Evolutionary conservation across 805 yeast genomes (phyloP), one percentile per base, ranked within the genome.

Genomic region (Brettanomyces anomalus): DNA sequence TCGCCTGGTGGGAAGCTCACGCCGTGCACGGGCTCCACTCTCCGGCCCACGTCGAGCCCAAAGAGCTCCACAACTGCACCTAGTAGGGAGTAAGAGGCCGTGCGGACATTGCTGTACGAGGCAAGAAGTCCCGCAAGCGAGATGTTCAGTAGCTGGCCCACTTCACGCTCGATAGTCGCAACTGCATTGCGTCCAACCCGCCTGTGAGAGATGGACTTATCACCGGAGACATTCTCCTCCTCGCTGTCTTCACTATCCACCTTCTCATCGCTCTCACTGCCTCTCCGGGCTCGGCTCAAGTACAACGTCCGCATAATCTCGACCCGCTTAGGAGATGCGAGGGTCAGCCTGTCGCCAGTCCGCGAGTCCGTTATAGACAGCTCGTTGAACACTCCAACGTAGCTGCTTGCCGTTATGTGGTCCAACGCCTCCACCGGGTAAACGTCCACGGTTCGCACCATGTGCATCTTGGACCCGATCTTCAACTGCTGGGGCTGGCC

Each of bases 241-340:
- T n/a, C 39, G 2, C 21, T 28, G 20, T 13, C 20, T 26, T 17
- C 39, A 21, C 13, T 13, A 6, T 16, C 35, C 10, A 2, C 30
- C 15, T 7, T n/a, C 36, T 32, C 36, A 7, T 16, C 33, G 14
- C 48, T 28, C 17, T 51, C 56, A 26, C 47, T 46, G 6, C 42
- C 49, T 32, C 60, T 54, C 40, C 69, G 71, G 16, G 78, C 77
- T 43, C 81, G 77, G 0, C 87, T 74, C 51, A 80, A 81, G 50
- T 81, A 80, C 34, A 84, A 58, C 47, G 82, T 74, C 49, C 88
- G 67, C 61, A 84, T 71, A n/a, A 84, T 80, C 51, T 83, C 90
- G 42, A 73, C 55, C 48, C 68, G 71, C 51, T 75, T 76, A 1
- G 70, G 57, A 24, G 79, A 71, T 8, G 72, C 54, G 37, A 77